phyloP scores from a whole-genome alignment of 768 basidiomycete species.

The Suillus americanus region DNA sequence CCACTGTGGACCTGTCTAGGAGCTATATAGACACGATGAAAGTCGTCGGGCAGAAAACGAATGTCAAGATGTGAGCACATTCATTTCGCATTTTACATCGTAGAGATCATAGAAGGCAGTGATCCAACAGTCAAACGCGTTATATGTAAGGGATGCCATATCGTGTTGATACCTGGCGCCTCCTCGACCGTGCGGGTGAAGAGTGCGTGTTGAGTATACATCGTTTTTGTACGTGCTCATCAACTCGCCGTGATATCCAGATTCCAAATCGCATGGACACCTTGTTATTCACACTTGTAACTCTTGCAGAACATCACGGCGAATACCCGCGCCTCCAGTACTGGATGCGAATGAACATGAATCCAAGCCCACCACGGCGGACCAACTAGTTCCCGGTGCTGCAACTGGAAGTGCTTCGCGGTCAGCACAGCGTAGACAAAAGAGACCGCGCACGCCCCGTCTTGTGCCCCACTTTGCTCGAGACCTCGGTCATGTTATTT shows the following conservation, averaged over 20 bases:
- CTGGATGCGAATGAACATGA: slow-evolving; percentile 11
- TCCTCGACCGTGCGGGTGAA: slow-evolving; percentile 65
- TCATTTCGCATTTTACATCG: background rate
- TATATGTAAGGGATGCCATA: slow-evolving; percentile 68
- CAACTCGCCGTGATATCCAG: slow-evolving; percentile 33
- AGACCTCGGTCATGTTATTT: slow-evolving; percentile 64
- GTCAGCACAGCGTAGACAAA: slow-evolving; percentile 8
- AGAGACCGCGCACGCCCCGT: slow-evolving; percentile 33
- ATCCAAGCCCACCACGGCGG: background rate
- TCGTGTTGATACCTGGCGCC: slow-evolving; percentile 64
- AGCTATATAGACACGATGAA: slow-evolving; percentile 68
- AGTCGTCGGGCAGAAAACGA: slow-evolving; percentile 70
- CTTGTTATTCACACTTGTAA: slow-evolving; percentile 58
- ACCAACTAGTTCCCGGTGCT: background rate
- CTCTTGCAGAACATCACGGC: slow-evolving; percentile 54
- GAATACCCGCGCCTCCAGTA: slow-evolving; percentile 66
- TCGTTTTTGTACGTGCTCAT: background rate
- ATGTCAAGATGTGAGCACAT: slow-evolving; percentile 66
- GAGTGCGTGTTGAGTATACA: slow-evolving; percentile 42
- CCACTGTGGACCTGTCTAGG: slow-evolving; percentile 55
- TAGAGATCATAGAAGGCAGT: slow-evolving; percentile 36
- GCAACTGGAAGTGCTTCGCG: background rate
- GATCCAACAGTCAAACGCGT: slow-evolving; percentile 85
- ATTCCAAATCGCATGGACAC: slow-evolving; percentile 50
- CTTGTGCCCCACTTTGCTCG: slow-evolving; percentile 61